Conservation (phyloP, 1,284 basidiomycete species). For the Cutaneotrichosporon sp. region DNA sequence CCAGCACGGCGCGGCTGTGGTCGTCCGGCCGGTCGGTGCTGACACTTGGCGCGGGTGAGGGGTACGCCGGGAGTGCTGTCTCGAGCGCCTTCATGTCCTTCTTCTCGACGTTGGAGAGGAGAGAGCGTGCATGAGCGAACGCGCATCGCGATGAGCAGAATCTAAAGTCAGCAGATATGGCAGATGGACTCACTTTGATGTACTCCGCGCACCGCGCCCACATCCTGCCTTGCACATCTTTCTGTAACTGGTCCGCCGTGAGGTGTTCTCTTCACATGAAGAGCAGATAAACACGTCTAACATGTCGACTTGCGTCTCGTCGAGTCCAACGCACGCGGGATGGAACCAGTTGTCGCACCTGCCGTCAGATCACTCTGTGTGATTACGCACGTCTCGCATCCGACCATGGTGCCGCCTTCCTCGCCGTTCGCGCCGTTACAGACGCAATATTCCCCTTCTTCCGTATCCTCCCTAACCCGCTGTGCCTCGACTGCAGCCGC, state of each 20-base stretch:
- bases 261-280: slow-evolving; percentile 42
- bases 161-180: slow-evolving; percentile 22
- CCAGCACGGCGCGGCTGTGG: not conserved
- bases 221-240: slow-evolving; percentile 45
- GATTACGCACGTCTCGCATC: slow-evolving; percentile 42
- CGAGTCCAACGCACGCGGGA: slow-evolving; percentile 41
- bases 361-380: not conserved
- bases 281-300: slow-evolving; percentile 49
- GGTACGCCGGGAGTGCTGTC: slow-evolving; percentile 24
- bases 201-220: slow-evolving; percentile 28
- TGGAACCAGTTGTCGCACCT: slow-evolving; percentile 53
- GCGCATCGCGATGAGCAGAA: slow-evolving; percentile 48
- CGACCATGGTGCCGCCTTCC: slow-evolving; percentile 47
- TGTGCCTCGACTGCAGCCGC: not conserved
- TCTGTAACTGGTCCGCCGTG: slow-evolving; percentile 39
- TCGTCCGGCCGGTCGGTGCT: slow-evolving; percentile 14
- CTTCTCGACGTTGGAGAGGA: slow-evolving; percentile 34
- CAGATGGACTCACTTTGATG: slow-evolving; percentile 40
- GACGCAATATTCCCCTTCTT: slow-evolving; percentile 41
- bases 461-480: not conserved
- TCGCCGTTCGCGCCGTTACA: slow-evolving; percentile 44
- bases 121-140: slow-evolving; percentile 33
- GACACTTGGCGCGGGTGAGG: slow-evolving; percentile 31
- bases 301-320: slow-evolving; percentile 39
- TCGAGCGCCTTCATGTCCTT: slow-evolving; percentile 31